Evolutionary conservation across 1,284 basidiomycete genomes (phyloP).

Genomic region (Ganoderma meredithae): DNA sequence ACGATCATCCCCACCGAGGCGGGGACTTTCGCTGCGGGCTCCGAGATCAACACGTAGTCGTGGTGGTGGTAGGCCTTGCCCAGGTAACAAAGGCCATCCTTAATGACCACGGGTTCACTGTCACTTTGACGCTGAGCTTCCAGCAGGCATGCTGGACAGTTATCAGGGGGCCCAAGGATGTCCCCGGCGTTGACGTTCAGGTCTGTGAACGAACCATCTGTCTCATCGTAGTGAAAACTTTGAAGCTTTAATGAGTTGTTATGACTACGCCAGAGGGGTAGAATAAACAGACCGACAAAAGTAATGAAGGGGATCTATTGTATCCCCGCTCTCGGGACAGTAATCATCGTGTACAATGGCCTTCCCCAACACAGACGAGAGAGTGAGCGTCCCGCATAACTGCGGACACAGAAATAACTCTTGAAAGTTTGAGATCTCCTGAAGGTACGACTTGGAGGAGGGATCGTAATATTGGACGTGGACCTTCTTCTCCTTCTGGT

Average conservation of each 20-base stretch:
- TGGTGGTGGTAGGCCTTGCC: constrained; percentile 35
- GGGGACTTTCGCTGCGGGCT: neutral
- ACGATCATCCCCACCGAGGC: constrained; percentile 10
- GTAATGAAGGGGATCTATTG: constrained; percentile 46
- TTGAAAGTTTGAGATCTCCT: constrained; percentile 64
- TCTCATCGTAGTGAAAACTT: constrained; percentile 36
- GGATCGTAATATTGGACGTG: constrained; percentile 80
- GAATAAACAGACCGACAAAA: constrained; percentile 61
- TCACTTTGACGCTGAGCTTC: constrained; percentile 41
- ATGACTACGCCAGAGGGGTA: neutral
- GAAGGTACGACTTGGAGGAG: constrained; percentile 60
- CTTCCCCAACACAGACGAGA: constrained; percentile 48
- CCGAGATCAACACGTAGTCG: neutral
- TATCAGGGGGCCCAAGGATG: constrained; percentile 48
- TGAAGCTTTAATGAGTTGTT: neutral
- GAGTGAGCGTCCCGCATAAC: constrained; percentile 54
- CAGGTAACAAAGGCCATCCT: constrained; percentile 50
- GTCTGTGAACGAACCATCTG: constrained; percentile 44
- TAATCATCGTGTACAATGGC: constrained; percentile 46
- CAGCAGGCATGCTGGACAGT: constrained; percentile 57
- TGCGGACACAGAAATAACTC: constrained; percentile 63
- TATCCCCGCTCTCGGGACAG: neutral
- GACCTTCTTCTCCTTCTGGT: constrained; percentile 47
- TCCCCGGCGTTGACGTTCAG: constrained; percentile 24
- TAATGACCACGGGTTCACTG: constrained; percentile 34